Base-by-base conservation (phyloP, 306 rosid genomes). In the Notholithocarpus densiflorus region DNA sequence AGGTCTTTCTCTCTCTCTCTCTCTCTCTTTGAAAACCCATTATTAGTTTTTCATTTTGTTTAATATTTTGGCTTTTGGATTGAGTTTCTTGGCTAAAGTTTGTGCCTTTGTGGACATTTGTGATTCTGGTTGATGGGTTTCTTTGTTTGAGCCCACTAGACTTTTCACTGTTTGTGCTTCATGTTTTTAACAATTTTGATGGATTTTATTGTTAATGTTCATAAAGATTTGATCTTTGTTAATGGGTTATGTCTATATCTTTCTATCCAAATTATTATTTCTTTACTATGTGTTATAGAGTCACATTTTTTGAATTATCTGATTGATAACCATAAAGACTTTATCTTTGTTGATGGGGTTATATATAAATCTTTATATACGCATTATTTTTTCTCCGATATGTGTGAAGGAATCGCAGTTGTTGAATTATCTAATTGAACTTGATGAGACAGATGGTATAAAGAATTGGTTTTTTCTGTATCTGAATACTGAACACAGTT, bases 1-100 rank as follows among this genome's bases (percentile, higher is more conserved):
- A 96, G 96, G 99, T 95, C 19, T 6, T 8, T 9, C 29, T 59
- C 14, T 2, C 56, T 56, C 75, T 68, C 56, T 75, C 61, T 75
- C 40, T 10, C 31, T 27, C 10, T 14, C 17, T 77, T 7, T 32
- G 34, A n/a, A 66, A 53, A 4, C 11, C 56, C 19, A 8, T 20
- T 0, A 29, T 6, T 26, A 14, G 27, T 52, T 69, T 74, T 18
- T 19, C 27, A 21, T 18, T 72, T 45, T 29, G 29, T 29, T 73
- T 19, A 0, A 21, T 55, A 17, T 51, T 56, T 71, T 65, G 73
- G 29, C 37, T 45, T 76, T 59, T 48, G 37, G 29, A 13, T 27
- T 83, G 40, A 11, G 21, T 27, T n/a, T 31, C 68, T 19, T 59
- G 29, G 43, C 43, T 27, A 6, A 19, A 19, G 29, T 32, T 10